phyloP scores from a whole-genome alignment of 139 green algal species.

The Auxenochlorella pyrenoidosa region DNA sequence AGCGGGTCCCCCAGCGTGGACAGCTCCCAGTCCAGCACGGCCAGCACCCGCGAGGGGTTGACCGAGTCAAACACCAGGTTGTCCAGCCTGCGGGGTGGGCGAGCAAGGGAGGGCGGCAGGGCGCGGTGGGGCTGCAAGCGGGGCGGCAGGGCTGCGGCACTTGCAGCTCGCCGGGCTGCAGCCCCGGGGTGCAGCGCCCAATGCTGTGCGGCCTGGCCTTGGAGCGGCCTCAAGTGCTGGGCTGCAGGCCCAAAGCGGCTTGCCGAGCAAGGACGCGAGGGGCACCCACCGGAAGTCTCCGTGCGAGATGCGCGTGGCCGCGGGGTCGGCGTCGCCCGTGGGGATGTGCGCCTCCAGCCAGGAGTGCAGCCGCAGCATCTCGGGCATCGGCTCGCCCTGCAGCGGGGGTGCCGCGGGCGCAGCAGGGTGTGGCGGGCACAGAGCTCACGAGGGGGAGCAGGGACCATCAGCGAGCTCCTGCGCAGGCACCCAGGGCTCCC shows the following conservation, averaged over 20 bases:
- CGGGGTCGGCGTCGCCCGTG: constrained; percentile 52
- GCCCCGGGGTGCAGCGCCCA: neutral
- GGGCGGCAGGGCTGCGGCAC: too few relatives aligned
- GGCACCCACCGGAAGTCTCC: constrained; percentile 4
- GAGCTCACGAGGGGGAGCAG: too few relatives aligned
- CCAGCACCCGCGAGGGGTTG: constrained; percentile 52
- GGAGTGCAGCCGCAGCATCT: constrained; percentile 74
- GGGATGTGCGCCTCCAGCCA: constrained; percentile 86
- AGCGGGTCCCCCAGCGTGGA: constrained; percentile 93
- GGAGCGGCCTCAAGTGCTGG: too few relatives aligned
- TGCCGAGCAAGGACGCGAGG: too few relatives aligned
- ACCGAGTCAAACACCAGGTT: constrained; percentile 87
- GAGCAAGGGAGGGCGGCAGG: too few relatives aligned
- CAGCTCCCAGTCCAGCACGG: constrained; percentile 99
- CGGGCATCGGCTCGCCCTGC: constrained; percentile 38
- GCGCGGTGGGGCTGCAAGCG: too few relatives aligned
- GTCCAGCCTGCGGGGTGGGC: constrained; percentile 77
- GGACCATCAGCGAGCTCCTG: too few relatives aligned
- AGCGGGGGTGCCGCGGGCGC: neutral
- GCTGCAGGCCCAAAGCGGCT: too few relatives aligned
- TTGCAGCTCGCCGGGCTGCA: too few relatives aligned
- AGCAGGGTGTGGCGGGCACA: neutral
- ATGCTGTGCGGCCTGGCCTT: neutral
- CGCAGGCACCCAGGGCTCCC: too few relatives aligned
- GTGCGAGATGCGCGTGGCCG: constrained; percentile 50